Conservation (phyloP, 371 early-diverging fungal genomes). For the Basidiobolus meristosporus region DNA sequence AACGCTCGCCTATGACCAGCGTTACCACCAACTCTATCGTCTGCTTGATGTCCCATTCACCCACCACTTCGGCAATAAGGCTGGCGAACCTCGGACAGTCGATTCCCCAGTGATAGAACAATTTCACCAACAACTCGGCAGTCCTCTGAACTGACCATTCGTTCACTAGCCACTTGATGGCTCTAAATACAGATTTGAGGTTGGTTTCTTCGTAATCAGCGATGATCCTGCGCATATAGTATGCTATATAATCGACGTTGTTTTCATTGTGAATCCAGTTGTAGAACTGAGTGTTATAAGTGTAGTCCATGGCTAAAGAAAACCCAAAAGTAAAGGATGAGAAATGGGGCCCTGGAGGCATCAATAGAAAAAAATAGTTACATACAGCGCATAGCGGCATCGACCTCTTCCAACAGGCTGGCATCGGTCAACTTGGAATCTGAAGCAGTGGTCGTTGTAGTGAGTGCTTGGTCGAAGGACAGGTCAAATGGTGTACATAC, state of each 20-base stretch:
- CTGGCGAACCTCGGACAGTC: slow-evolving; percentile 1
- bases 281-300: slow-evolving; percentile 4
- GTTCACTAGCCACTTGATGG: slow-evolving; percentile 2
- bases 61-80: not conserved
- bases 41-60: not conserved
- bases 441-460: too few species aligned
- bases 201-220: slow-evolving; percentile 1
- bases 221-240: slow-evolving; percentile 2
- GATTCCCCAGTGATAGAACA: slow-evolving; percentile 5
- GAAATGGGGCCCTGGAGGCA: too few species aligned
- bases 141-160: slow-evolving; percentile 2
- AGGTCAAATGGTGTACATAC: too few species aligned
- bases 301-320: slow-evolving; percentile 4
- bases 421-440: too few species aligned
- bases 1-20: slow-evolving; percentile 2
- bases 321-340: too few species aligned
- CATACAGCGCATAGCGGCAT: too few species aligned
- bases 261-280: slow-evolving; percentile 2
- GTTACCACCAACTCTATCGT: slow-evolving; percentile 1
- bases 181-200: not conserved
- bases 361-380: too few species aligned
- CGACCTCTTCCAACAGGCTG: too few species aligned
- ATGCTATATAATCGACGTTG: slow-evolving; percentile 4
- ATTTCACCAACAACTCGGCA: slow-evolving; percentile 1
- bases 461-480: too few species aligned